Percentiles rank a stretch among this genome's conserved stretches.
Conservation (phyloP, 1,139 yeast species). For the Diutina scorzettiae region DNA sequence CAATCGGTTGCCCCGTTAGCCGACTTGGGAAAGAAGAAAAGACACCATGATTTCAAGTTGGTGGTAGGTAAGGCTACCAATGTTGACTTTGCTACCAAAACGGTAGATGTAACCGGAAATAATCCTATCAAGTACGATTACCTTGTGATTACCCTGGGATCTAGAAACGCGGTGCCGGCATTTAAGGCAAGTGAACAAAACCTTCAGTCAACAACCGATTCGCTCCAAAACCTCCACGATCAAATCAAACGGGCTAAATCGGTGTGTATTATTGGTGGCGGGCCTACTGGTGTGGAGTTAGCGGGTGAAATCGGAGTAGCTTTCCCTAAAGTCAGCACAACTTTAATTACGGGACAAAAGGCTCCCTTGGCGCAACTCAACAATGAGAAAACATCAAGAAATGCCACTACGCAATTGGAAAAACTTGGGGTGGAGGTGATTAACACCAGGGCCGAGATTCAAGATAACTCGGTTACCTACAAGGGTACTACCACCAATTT, state of each 20-base stretch:
- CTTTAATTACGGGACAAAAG: constrained; percentile 17
- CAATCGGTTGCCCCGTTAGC: constrained; percentile 14
- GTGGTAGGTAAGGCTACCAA: constrained; percentile 14
- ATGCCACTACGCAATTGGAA: constrained; percentile 14
- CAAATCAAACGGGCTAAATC: constrained; percentile 13
- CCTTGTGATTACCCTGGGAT: constrained; percentile 24
- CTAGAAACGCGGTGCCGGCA: constrained; percentile 12
- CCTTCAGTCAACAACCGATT: constrained; percentile 8
- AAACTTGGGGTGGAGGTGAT: constrained; percentile 17
- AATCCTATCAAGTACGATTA: constrained; percentile 15
- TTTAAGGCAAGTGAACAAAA: constrained; percentile 9
- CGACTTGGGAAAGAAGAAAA: constrained; percentile 11
- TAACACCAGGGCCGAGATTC: constrained; percentile 11
- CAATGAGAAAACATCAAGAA: constrained; percentile 9
- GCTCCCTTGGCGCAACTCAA: constrained; percentile 15
- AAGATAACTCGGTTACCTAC: constrained; percentile 6
- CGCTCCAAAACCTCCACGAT: constrained; percentile 7
- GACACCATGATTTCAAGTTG: constrained; percentile 12
- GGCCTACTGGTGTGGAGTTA: constrained; percentile 29
- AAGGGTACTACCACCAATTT: constrained; percentile 13
- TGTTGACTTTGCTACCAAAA: constrained; percentile 15
- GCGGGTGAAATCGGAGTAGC: constrained; percentile 23
- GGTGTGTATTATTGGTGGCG: constrained; percentile 29
- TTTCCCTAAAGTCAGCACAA: constrained; percentile 14
- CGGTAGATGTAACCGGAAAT: constrained; percentile 9